Base-by-base conservation (phyloP, 2,329 filamentous ascomycete genomes). In the Botryotinia globosa region DNA sequence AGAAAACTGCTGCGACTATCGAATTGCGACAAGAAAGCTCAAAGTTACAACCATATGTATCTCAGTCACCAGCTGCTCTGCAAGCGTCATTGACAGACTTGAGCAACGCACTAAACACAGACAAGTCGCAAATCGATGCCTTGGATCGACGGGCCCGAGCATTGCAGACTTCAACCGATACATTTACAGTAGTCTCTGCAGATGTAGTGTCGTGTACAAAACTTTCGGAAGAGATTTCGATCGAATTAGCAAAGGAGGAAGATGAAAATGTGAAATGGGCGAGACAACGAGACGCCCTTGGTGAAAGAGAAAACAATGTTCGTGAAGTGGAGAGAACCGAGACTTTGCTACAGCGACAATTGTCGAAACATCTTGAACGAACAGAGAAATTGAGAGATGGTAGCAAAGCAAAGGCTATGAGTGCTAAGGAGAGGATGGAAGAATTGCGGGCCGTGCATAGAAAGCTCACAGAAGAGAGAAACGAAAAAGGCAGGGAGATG, bases 241-340 rank as follows among this genome's bases (percentile, higher is more conserved):
- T 85, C n/a, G 96, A 98, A 81, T 83, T 99, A 7, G 85, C 90
- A 63, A 97, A 95, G 81, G 95, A 98, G 82, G 95, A 98, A 63
- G 94, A 98, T 73, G 94, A 97, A 81, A 89, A 93, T 77, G 87
- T 90, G 14, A 90, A 92, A 74, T 95, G 94, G 72, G 87, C 90
- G 16, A 90, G 90, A 79, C 95, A 98, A 80, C 88, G 92, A 72
- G 96, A 99, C 77, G 93, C 93, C 2, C 88, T 99, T 8, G 91
- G 92, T 2, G 94, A 98, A 80, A 89, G 94, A 73, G 92, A 92
- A 65, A 97, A 96, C 78, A 97, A 93, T 78, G 94, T 97, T 29
- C 89, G 93, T 74, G 94, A 98, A 81, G 92, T 98, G 6, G 96
- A 98, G 82, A 88, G 95, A 73, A 92, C 93, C 29, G 94, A 98